Base-by-base conservation (phyloP, 495 filamentous ascomycete genomes). In the Penicillium soppii region DNA sequence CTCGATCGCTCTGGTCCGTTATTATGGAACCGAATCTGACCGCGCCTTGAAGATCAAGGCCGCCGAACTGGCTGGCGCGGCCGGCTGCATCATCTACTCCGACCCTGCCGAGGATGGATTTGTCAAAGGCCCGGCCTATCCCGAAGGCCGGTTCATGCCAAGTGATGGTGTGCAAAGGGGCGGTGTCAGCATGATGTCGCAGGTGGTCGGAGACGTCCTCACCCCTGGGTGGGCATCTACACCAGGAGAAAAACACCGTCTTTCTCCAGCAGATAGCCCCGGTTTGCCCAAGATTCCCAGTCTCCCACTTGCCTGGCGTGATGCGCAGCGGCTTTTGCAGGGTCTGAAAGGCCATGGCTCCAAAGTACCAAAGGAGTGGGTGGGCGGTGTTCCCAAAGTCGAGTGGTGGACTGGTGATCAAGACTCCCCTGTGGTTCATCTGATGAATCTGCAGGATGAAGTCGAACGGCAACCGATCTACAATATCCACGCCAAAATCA, bases 371-470 rank as follows among this genome's bases (percentile, higher is more conserved):
- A 65, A 80, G n/a, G 72, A 82, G 19, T 96, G 92, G 94, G 72
- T 77, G 27, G 89, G 88, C 2, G 88, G 83, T 8, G 82, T 92
- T 23, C 84, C 86, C 0, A 78, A 86, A 19, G 75, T 91, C 6
- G 77, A 86, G 43, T 91, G 86, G 86, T 97, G 88, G 88, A 87
- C 91, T 3, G 94, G 94, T 15, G 82, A 90, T 62, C 62, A 72
- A 3, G 81, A 76, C 0, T 92, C 91, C 16, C 90, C 91, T 2
- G 76, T 78, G 16, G 87, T 98, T 21, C 83, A 87, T 40, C 78
- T 98, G n/a, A 79, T 85, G 67, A 98, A 98, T 61, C 70, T 89
- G 36, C 90, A 96, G 56, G 91, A 95, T 56, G 91, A 95, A 59
- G 75, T 81, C 13, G 82, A 91, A 38, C 77, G 86, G 58, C 88